A percentile compares a stretch with the other conserved stretches of the same genome.
phyloP scores from a whole-genome alignment of 1,284 basidiomycete species.

The Mycosarcoma maydis region DNA sequence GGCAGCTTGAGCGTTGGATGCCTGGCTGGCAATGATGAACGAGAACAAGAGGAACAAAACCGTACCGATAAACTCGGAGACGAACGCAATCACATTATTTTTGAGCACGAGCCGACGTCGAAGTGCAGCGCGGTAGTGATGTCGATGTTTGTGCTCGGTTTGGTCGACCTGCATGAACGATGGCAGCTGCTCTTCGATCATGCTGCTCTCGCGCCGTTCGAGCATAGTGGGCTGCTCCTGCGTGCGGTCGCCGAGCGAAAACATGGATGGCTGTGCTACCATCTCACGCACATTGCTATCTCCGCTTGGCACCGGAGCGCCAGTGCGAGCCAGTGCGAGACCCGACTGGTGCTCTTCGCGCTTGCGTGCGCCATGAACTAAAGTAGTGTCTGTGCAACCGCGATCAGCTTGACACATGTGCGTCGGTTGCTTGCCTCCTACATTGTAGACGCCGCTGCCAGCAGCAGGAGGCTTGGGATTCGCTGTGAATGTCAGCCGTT shows the following conservation, averaged over 20 bases:
- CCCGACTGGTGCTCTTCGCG: conserved; percentile 17
- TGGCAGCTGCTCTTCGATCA: conserved; percentile 43
- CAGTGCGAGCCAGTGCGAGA: conserved; percentile 26
- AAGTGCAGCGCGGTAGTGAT: conserved; percentile 41
- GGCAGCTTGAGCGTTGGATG: conserved; percentile 23
- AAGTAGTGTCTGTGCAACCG: conserved; percentile 10
- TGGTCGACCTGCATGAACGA: conserved; percentile 48
- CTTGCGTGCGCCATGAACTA: not conserved
- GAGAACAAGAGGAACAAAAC: conserved; percentile 65
- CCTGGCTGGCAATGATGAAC: conserved; percentile 53
- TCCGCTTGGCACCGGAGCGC: conserved; percentile 29
- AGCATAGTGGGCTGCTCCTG: conserved; percentile 12
- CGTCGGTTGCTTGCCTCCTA: conserved; percentile 1
- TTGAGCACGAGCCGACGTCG: conserved; percentile 69
- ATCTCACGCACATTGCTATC: conserved; percentile 25
- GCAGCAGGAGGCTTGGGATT: conserved; percentile 31
- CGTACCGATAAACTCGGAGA: conserved; percentile 70
- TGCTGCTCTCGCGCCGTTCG: conserved; percentile 31
- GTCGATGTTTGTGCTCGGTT: conserved; percentile 40
- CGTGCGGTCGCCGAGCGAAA: conserved; percentile 13
- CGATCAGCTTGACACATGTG: not conserved
- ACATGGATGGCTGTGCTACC: conserved; percentile 33
- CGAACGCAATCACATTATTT: conserved; percentile 69
- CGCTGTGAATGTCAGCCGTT: conserved; percentile 5
- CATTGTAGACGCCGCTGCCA: conserved; percentile 30